Evolutionary conservation across 108 stramenopile genomes (phyloP).

Genomic region (Skeletonema grethae): DNA sequence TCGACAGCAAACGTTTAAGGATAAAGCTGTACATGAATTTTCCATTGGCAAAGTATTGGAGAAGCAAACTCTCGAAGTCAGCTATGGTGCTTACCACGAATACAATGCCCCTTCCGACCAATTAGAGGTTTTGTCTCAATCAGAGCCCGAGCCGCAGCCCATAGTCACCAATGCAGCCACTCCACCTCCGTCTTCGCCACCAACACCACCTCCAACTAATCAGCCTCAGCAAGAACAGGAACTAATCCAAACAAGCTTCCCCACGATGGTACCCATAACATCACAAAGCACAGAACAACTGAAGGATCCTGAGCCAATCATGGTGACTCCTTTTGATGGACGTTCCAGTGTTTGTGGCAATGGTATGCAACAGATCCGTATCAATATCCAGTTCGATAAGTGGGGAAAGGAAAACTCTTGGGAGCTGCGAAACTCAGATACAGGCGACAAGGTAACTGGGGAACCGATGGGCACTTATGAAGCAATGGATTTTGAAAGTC

Average conservation of each 20-base stretch:
- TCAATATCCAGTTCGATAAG: slow-evolving; percentile 23
- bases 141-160: not conserved
- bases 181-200: not conserved
- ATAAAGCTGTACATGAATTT: slow-evolving; percentile 12
- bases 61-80: not conserved
- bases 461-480: slow-evolving; percentile 13
- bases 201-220: not conserved
- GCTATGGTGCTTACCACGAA: not conserved
- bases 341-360: slow-evolving; percentile 2
- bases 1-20: slow-evolving; percentile 3
- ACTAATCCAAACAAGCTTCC: too few relatives aligned
- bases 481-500: slow-evolving; percentile 10
- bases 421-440: slow-evolving; percentile 19
- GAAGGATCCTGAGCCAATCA: not conserved
- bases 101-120: not conserved
- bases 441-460: slow-evolving; percentile 17
- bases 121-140: not conserved
- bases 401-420: slow-evolving; percentile 40
- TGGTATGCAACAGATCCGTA: slow-evolving; percentile 26
- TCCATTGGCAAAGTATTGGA: not conserved
- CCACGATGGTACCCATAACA: not conserved
- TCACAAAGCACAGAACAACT: not conserved
- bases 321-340: not conserved
- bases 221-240: not conserved
- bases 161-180: not conserved